Evolutionary conservation across 371 early-diverging fungal species (phyloP), one percentile per base, ranked within the genome.

Genomic region (Rhizopus stolonifer): DNA sequence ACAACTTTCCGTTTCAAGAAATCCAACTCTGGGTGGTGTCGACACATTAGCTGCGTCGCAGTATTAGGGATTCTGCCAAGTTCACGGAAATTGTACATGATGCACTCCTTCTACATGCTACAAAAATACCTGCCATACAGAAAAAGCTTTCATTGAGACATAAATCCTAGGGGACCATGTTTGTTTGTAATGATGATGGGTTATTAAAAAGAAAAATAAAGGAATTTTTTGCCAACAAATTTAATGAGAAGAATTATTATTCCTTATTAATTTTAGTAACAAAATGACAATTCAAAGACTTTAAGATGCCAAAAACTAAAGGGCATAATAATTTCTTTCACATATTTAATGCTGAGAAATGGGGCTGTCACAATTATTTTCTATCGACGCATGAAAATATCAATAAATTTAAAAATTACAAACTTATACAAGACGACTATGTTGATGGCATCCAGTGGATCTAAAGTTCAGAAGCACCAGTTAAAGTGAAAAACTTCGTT

Each of bases 351-450:
- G 29, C 29, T 29, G 29, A 29, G 10, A 29, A 46, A 25, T 46
- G 46, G 46, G 46, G 29, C 19, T 46, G 25, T 46, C 29, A 25
- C 46, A 46, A 46, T 25, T 31, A 46, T 46, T 46, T 25, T 25
- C 15, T 46, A 14, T 25, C 23, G 29, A 46, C 46, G 23, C 46
- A 46, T 46, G 46, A 47, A 47, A 19, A 33, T 33, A 17, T 47
- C n/a, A 47, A 47, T 33, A 47, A 47, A 33, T 23, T 47, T 33
- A 47, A 47, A 32, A 47, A 33, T 32, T 47, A 32, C 48, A 47
- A 34, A 15, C 11, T 34, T 17, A 19, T 47, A 32, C 32, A 6
- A 32, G 32, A 18, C 15, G 48, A 47, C 33, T 47, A 47, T 32
- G 33, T 32, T 32, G 33, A 33, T 47, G 48, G 32, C 21, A 29